Percentiles rank a stretch among this genome's conserved stretches.
These are phyloP conservation scores for Pulveroboletus sp. DNA, from an alignment of 768 basidiomycete species.

Conservation along the genomic window DNA sequence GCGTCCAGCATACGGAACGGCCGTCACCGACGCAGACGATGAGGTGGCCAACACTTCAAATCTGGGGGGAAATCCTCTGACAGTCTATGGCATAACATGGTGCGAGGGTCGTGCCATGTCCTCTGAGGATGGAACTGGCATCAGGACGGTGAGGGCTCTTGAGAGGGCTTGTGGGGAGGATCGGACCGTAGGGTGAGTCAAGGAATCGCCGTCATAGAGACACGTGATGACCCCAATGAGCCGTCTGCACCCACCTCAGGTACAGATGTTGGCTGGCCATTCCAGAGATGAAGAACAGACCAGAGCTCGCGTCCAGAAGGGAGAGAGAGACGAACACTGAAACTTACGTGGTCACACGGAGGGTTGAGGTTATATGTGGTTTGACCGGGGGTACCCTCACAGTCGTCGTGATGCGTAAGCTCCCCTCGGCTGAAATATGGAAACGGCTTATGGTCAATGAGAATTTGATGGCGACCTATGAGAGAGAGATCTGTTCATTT, in stretches of 20 bases:
- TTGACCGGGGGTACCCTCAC: conserved; percentile 14
- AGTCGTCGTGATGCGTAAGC: conserved; percentile 3
- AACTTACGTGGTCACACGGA: not conserved
- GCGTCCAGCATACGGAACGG: too few relatives aligned
- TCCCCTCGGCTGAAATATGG: not conserved
- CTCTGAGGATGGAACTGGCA: not conserved
- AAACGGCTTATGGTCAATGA: not conserved
- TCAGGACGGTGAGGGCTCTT: not conserved
- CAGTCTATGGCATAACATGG: too few relatives aligned
- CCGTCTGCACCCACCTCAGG: too few relatives aligned
- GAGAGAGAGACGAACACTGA: not conserved
- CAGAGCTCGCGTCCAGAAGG: not conserved
- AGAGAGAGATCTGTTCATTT: not conserved
- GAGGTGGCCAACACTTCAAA: too few relatives aligned
- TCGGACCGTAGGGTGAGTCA: not conserved
- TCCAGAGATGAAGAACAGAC: not conserved
- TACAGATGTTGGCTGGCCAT: not conserved
- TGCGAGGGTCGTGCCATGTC: not conserved
- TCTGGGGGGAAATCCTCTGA: too few relatives aligned
- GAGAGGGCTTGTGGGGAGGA: too few relatives aligned
- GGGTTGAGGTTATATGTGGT: not conserved
- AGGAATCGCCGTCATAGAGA: too few relatives aligned
- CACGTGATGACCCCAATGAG: too few relatives aligned
- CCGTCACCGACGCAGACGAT: too few relatives aligned
- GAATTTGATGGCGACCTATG: not conserved